These are phyloP conservation scores for Apiosordaria backusii DNA, from an alignment of 495 filamentous ascomycete genomes.

Conservation along the genomic window DNA sequence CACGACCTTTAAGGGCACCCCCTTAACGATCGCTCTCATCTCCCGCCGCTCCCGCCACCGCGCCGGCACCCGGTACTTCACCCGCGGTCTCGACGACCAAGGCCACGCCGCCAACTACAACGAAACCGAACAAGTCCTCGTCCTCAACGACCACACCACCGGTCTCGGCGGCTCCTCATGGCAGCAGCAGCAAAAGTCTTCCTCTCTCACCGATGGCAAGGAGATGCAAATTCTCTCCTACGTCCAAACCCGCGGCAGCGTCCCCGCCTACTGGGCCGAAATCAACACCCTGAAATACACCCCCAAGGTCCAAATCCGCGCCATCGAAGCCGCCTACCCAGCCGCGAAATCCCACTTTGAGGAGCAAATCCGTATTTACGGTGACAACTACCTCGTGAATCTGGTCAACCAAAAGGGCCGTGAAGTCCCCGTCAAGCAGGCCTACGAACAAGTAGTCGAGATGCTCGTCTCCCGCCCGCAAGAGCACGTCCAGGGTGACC, in stretches of 20 bases:
- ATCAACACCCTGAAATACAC: slow-evolving; percentile 86
- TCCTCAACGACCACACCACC: slow-evolving; percentile 72
- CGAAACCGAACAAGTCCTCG: slow-evolving; percentile 88
- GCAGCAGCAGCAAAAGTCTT: slow-evolving; percentile 37
- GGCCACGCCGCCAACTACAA: slow-evolving; percentile 98
- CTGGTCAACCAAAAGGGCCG: slow-evolving; percentile 93
- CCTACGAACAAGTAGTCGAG: slow-evolving; percentile 85
- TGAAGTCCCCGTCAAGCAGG: slow-evolving; percentile 79
- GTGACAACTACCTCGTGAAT: slow-evolving; percentile 95
- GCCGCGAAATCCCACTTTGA: slow-evolving; percentile 83
- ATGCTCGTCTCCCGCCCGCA: slow-evolving; percentile 64
- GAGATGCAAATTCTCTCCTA: slow-evolving; percentile 89
- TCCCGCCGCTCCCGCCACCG: slow-evolving; percentile 81
- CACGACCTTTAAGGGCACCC: slow-evolving; percentile 74
- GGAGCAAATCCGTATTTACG: slow-evolving; percentile 88
- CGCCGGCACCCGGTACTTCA: slow-evolving; percentile 90
- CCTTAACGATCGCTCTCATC: slow-evolving; percentile 81
- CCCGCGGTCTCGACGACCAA: slow-evolving; percentile 84
- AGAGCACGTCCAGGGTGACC: slow-evolving; percentile 57
- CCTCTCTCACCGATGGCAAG: slow-evolving; percentile 48
- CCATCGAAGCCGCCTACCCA: slow-evolving; percentile 73
- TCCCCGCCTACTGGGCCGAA: slow-evolving; percentile 93
- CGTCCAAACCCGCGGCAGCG: slow-evolving; percentile 91
- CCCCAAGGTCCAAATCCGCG: slow-evolving; percentile 80
- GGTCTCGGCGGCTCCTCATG: slow-evolving; percentile 76